Conservation (phyloP, 768 basidiomycete genomes). For the Leucosporidium creatinivorum region DNA sequence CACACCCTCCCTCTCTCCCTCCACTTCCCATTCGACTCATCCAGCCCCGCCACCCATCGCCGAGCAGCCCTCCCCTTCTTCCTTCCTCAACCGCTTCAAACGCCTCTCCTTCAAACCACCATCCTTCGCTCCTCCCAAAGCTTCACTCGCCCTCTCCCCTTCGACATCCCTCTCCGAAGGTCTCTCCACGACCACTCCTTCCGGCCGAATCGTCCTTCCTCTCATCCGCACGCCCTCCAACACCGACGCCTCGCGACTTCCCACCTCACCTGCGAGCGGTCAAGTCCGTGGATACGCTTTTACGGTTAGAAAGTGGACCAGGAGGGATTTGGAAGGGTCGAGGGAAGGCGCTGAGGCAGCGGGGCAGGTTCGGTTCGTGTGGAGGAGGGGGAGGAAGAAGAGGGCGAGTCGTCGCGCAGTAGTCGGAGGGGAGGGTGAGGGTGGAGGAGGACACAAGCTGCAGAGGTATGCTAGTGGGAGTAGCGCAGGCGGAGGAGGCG, state of each 20-base stretch:
- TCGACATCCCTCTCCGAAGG: slow-evolving; percentile 7
- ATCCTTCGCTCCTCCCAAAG: neutral
- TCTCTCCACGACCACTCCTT: slow-evolving; percentile 2
- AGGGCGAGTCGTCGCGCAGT: too few species aligned
- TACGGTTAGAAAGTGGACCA: slow-evolving; percentile 65
- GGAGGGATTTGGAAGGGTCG: slow-evolving; percentile 15
- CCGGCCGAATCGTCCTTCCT: slow-evolving; percentile 4
- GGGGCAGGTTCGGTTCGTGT: slow-evolving; percentile 71
- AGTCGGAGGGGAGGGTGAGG: slow-evolving; percentile 21
- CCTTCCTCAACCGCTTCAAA: slow-evolving; percentile 19
- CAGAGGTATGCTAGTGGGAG: too few species aligned
- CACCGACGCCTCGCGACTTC: slow-evolving; percentile 44
- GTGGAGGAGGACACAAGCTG: too few species aligned
- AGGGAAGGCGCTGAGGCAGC: slow-evolving; percentile 39
- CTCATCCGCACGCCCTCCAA: slow-evolving; percentile 19
- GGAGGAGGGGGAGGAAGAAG: slow-evolving; percentile 53
- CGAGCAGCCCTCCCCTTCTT: neutral
- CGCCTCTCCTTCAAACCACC: slow-evolving; percentile 9
- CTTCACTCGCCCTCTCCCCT: neutral
- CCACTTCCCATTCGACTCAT: neutral
- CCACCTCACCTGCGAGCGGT: slow-evolving; percentile 32
- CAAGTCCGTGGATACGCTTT: slow-evolving; percentile 56
- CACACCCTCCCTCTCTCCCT: neutral
- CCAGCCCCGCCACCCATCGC: neutral
- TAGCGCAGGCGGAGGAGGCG: too few species aligned